phyloP scores from a whole-genome alignment of 371 early-diverging fungal genomes.

The Umbelopsis sp. region DNA sequence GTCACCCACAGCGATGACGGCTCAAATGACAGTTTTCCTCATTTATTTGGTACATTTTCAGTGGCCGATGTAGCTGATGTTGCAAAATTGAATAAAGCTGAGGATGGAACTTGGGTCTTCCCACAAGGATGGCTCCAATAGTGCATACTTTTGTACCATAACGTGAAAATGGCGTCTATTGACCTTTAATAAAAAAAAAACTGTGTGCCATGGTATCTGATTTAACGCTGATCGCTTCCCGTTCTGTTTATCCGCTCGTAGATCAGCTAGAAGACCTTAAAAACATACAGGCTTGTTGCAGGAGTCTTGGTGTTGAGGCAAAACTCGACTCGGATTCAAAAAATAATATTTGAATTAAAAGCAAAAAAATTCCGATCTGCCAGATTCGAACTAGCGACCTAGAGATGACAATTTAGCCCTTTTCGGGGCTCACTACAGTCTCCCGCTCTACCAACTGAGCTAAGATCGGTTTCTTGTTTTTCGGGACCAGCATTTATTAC shows the following conservation, averaged over 20 bases:
- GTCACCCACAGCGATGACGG: conserved; percentile 2
- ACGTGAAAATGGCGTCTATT: no score
- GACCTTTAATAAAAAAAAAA: no score
- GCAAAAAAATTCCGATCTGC: conserved; percentile 12
- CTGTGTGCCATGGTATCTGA: no score
- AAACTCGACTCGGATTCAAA: background rate
- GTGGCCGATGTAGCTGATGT: conserved; percentile 4
- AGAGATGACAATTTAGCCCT: conserved; percentile 14
- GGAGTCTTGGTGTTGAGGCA: background rate
- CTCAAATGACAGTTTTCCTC: background rate
- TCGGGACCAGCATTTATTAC: no score
- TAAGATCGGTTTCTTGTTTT: conserved; percentile 42
- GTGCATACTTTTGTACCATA: background rate
- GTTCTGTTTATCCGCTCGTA: background rate
- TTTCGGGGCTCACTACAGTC: conserved; percentile 11
- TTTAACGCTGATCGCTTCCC: no score
- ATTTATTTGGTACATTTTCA: conserved; percentile 6
- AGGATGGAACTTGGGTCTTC: conserved; percentile 7
- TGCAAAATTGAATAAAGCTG: background rate
- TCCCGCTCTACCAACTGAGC: conserved; percentile 19
- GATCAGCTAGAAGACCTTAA: no score
- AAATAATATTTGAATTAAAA: background rate
- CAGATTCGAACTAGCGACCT: conserved; percentile 19
- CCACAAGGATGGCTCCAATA: conserved; percentile 9
- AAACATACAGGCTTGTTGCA: background rate